Evolutionary conservation across 1,139 yeast species (phyloP), one percentile per base, ranked within the genome.

Genomic region (Yamadazyma pseudoaaseri): DNA sequence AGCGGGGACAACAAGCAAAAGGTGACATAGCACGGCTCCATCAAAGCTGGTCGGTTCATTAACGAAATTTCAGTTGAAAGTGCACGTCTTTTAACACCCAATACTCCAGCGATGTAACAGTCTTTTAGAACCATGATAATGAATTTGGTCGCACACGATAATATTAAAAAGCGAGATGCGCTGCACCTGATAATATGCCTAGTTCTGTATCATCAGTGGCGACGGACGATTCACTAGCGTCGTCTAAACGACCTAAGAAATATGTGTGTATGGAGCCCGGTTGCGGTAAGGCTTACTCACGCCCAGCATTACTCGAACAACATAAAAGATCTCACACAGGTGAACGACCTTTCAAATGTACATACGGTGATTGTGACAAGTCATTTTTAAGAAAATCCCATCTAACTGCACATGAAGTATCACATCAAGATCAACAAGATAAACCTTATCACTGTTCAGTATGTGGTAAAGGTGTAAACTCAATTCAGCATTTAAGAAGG

Each of bases 401-500:
- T 59, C 61, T 92, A 29, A 76, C 78, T 34, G 77, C 89, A 14
- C 99, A 92, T 54, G 44, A 69, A 42, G 58, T 84, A 17, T 77
- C 89, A 10, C 92, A 84, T 51, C 51, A 62, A 14, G 65, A 62
- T 22, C 64, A 74, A 5, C 70, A 66, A 2, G 74, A 70, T 11
- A 86, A 85, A 49, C 96, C 97, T 0, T 81, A 73, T 51, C 75
- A 70, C 35, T 92, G 99, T 51, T 60, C 79, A 0, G 59, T 71
- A 1, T 92, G 99, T 56, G 82, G 82, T 1, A 87, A 87, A 54
- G 96, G 96, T 2, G 84, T 86, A 37, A 83, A 82, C 41, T 76
- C 95, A 0, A 60, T 60, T 31, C 98, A 92, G 60, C 97, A 90
- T 54, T 64, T 89, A 43, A 77, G 75, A 45, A 70, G 96, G 37